Conservation (phyloP, 176 grass and related monocot genomes). For the Thinopyrum elongatum region DNA sequence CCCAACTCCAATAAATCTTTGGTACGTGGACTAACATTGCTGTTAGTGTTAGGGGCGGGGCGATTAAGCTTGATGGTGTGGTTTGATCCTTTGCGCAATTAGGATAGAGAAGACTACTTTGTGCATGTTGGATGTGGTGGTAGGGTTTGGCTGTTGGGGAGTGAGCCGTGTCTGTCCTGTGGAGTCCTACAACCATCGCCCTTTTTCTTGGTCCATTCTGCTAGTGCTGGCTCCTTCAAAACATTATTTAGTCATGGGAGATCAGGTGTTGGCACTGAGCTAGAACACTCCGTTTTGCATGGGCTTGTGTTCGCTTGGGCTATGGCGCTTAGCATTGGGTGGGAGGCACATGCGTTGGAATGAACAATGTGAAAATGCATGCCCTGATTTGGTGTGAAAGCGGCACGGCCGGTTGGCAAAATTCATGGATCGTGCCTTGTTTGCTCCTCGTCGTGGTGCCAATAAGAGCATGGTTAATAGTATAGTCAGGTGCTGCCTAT, state of each 20-base stretch:
- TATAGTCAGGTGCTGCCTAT: too few relatives aligned
- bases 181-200: background rate
- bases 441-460: slow-evolving; percentile 9
- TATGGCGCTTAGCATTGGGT: background rate
- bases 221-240: background rate
- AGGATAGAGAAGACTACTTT: background rate
- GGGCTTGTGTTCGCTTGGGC: too few relatives aligned
- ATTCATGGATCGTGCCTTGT: slow-evolving; percentile 38
- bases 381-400: background rate
- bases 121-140: slow-evolving; percentile 15
- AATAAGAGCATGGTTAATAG: too few relatives aligned
- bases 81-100: background rate
- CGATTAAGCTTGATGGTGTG: background rate
- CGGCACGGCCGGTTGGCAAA: background rate
- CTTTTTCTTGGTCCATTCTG: background rate
- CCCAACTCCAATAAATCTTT: background rate
- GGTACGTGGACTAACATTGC: background rate
- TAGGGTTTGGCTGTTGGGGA: slow-evolving; percentile 24
- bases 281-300: too few relatives aligned
- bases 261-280: background rate
- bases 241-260: background rate
- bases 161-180: background rate
- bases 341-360: background rate
- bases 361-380: slow-evolving; percentile 8
- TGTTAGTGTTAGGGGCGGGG: background rate